Base-by-base conservation (phyloP, 2,329 filamentous ascomycete species). In the Trichoderma brevicompactum region DNA sequence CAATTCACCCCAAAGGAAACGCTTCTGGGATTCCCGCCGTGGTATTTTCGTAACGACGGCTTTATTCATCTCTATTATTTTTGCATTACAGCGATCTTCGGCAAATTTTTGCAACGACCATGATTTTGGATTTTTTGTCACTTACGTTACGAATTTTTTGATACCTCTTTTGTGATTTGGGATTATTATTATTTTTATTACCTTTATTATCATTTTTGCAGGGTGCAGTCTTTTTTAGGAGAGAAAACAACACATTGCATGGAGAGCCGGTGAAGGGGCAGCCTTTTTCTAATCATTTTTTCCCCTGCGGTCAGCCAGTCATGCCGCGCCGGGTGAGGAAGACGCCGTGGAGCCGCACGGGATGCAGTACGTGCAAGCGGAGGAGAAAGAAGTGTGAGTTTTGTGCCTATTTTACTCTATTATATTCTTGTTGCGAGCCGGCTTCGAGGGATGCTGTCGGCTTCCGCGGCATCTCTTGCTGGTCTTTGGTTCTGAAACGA, bases 261-360 rank as follows among this genome's bases (percentile, higher is more conserved):
- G 58, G 38, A 52, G 19, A 62, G 48, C 38, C 48, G 38, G 48
- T 44, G 17, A 62, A 43, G 48, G 38, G 7, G 9, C 23, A 28
- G 23, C 23, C 23, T 40, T 7, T 19, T 10, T 40, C 46, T n/a
- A n/a, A n/a, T 23, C 41, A n/a, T 23, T 46, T 19, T 19, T 19
- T 54, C 41, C 50, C 36, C 41, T 28, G 23, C 5, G 23, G 23
- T 5, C 23, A 28, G 5, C 23, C 23, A 28, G 23, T 28, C 34
- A 64, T 64, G 61, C 52, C 50, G 23, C 61, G 61, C 52, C 52
- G 61, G n/a, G 52, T 64, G 7, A 54, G 61, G 15, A 64, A 64
- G 61, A 64, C 61, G 52, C 61, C 61, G 43, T 64, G 61, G 61
- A 64, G 61, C 52, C 61, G 61, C 52, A 64, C 61, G 34, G 61